Base-by-base conservation (phyloP, 2,329 filamentous ascomycete species). In the Ophiostoma novo-ulmi region DNA sequence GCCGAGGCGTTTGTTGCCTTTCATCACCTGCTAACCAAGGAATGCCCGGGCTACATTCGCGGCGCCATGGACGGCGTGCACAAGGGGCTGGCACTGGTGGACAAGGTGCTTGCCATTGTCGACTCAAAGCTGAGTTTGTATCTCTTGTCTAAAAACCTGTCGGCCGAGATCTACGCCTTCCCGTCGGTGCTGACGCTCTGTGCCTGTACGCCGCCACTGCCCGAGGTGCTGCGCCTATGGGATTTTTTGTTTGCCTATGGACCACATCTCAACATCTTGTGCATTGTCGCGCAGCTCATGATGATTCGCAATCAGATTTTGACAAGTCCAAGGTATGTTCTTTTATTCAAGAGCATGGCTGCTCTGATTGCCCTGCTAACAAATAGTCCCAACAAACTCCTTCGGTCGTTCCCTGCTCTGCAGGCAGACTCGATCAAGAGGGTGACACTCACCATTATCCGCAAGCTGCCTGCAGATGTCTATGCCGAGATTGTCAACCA, bases 21-120 rank as follows among this genome's bases (percentile, higher is more conserved):
- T 76, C 89, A 97, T 78, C 89, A 89, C 63, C 90, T 97, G 74
- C 88, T 99, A 73, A 96, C 93, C 1, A 85, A 86, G 70, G 94
- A 98, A 79, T 94, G 92, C 74, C 95, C 95, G 0, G 94, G 92
- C 2, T 99, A 99, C 80, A 94, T 98, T 72, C 88, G 94, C 36
- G 94, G 94, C 36, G 93, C 93, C 73, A 97, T 99, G 94, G 94
- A 97, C 75, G 95, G 95, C 67, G 95, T 99, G 7, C 95, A 99
- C 80, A 91, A 90, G 75, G 95, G 95, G 0, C 85, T 99, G 14
- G 91, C 91, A 35, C 85, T 99, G 11, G 94, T 99, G 31, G 95
- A 99, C 80, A 92, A 92, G 77, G 93, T 97, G 68, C 83, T 99
- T 35, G 90, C 93, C 72, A 93, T 97, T 71, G 93, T 97, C 67